These are phyloP conservation scores for Cyberlindnera xylosilytica DNA, from an alignment of 805 yeast genomes.

Conservation along the genomic window DNA sequence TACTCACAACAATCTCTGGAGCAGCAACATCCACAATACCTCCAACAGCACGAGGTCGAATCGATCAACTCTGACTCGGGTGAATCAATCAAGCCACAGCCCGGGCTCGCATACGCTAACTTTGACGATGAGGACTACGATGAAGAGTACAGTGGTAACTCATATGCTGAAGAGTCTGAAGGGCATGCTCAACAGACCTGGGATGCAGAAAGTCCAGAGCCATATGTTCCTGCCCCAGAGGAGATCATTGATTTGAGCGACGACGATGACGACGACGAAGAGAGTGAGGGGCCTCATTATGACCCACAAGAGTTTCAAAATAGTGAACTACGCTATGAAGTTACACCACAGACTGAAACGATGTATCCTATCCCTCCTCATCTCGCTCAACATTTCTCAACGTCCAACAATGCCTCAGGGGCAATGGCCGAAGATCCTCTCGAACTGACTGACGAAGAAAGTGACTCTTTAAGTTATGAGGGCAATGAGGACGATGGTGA, in stretches of 20 bases:
- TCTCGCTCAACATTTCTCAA: too few relatives aligned
- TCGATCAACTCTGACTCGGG: too few relatives aligned
- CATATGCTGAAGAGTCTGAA: neutral
- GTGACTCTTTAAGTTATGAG: neutral
- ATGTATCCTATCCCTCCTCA: conserved; percentile 4
- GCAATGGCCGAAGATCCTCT: neutral
- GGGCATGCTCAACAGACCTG: neutral
- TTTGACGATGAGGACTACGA: neutral
- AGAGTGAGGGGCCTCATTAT: conserved; percentile 10
- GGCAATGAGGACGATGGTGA: neutral
- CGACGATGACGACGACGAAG: conserved; percentile 10
- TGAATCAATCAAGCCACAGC: too few relatives aligned
- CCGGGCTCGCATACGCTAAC: too few relatives aligned
- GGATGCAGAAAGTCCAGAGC: neutral
- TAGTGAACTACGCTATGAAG: conserved; percentile 7
- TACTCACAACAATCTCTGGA: too few relatives aligned
- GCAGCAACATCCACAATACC: too few relatives aligned
- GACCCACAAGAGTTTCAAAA: conserved; percentile 14
- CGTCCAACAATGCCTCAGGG: too few relatives aligned
- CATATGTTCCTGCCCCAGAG: neutral
- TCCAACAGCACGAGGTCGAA: too few relatives aligned
- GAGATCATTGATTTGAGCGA: conserved; percentile 9
- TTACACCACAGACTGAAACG: conserved; percentile 14
- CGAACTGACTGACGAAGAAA: neutral
- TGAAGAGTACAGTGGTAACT: neutral